phyloP scores from a whole-genome alignment of 495 filamentous ascomycete species.

The Lindgomyces ingoldianus region DNA sequence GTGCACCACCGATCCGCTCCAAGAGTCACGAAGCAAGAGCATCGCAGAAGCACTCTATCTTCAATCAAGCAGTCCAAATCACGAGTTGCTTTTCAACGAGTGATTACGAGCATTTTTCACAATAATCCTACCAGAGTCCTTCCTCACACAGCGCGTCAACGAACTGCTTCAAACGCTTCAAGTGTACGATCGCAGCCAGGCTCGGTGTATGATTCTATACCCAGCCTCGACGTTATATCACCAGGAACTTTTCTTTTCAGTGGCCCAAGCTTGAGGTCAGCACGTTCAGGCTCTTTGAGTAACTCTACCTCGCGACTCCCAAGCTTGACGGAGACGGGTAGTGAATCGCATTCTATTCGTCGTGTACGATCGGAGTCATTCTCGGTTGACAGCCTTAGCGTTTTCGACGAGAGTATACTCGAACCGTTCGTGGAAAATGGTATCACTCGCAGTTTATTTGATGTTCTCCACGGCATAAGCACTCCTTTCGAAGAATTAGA shows the following conservation, averaged over 20 bases:
- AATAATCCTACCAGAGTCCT: background rate
- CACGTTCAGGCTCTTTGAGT: conserved; percentile 18
- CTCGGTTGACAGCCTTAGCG: conserved; percentile 12
- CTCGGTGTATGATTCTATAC: conserved; percentile 12
- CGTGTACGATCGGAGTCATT: conserved; percentile 14
- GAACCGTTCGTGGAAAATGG: conserved; percentile 25
- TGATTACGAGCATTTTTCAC: conserved; percentile 25
- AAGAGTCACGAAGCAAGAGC: conserved; percentile 15
- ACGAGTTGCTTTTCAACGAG: conserved; percentile 20
- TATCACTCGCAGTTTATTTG: conserved; percentile 30
- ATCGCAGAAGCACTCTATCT: conserved; percentile 10
- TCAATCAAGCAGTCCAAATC: conserved; percentile 18
- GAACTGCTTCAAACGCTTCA: conserved; percentile 18
- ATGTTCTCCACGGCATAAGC: conserved; percentile 24
- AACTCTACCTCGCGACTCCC: conserved; percentile 21
- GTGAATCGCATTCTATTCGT: conserved; percentile 4
- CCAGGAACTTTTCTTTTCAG: conserved; percentile 40
- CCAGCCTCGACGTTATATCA: conserved; percentile 38
- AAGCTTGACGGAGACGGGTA: conserved; percentile 19
- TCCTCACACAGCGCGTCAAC: background rate
- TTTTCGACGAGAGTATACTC: conserved; percentile 27
- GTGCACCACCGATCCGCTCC: background rate
- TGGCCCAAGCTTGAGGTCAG: conserved; percentile 32
- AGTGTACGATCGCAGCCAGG: conserved; percentile 4
- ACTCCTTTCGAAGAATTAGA: conserved; percentile 18